These are phyloP conservation scores for Penicillium canariense DNA, from an alignment of 495 filamentous ascomycete species.

Conservation along the genomic window DNA sequence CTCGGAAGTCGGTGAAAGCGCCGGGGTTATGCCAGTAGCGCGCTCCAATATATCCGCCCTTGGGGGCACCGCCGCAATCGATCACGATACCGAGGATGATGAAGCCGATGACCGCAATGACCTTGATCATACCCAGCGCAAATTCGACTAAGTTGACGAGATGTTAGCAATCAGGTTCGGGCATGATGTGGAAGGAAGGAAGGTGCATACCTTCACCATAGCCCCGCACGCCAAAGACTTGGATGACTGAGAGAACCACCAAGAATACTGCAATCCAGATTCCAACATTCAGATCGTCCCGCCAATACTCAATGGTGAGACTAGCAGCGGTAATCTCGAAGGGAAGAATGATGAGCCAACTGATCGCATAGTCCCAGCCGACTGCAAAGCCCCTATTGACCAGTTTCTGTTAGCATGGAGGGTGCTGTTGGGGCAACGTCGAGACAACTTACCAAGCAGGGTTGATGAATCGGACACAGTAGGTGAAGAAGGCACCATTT, in stretches of 20 bases:
- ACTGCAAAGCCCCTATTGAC: constrained; percentile 45
- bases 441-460: constrained; percentile 45
- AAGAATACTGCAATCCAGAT: constrained; percentile 69
- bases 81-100: constrained; percentile 71
- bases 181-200: not conserved
- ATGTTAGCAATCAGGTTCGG: not conserved
- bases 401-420: not conserved
- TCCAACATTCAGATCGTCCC: constrained; percentile 49
- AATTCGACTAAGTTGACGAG: constrained; percentile 45
- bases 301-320: constrained; percentile 76
- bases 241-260: constrained; percentile 34
- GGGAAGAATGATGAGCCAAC: constrained; percentile 60
- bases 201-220: constrained; percentile 62
- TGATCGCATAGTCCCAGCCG: constrained; percentile 68
- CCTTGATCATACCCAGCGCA: constrained; percentile 43
- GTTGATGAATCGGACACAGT: constrained; percentile 54
- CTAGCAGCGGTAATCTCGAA: constrained; percentile 75
- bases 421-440: not conserved
- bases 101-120: constrained; percentile 63
- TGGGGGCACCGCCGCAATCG: constrained; percentile 62
- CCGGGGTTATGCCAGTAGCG: constrained; percentile 66
- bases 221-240: constrained; percentile 59
- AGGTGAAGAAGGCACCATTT: constrained; percentile 61
- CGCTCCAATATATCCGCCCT: constrained; percentile 57
- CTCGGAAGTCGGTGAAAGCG: constrained; percentile 67